Evolutionary conservation across 148 eudicot genomes (phyloP).

Genomic region (Camellia japonica): DNA sequence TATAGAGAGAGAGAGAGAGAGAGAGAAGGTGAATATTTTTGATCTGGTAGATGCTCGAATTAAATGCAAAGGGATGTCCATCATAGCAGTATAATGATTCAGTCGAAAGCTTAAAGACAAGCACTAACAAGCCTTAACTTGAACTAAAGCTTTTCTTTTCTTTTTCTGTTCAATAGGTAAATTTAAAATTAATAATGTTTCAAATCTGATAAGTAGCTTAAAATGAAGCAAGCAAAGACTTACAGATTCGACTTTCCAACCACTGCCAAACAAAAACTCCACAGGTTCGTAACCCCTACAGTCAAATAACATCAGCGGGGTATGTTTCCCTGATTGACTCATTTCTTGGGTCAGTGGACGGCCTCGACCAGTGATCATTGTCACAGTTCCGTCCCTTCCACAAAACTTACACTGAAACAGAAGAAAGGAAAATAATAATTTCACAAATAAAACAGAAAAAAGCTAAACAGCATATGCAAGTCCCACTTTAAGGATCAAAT

Average conservation of each 20-base stretch:
- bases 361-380: conserved; percentile 60
- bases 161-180: background rate
- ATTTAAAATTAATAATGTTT: conserved; percentile 2
- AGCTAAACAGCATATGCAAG: background rate
- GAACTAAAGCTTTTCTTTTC: background rate
- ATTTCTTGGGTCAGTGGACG: conserved; percentile 50
- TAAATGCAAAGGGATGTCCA: background rate
- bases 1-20: no score
- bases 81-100: background rate
- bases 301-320: conserved; percentile 78
- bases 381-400: conserved; percentile 63
- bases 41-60: background rate
- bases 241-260: conserved; percentile 87
- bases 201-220: background rate
- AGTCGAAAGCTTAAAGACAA: no score
- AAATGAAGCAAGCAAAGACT: conserved; percentile 23
- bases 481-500: background rate
- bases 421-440: conserved; percentile 13
- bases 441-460: background rate
- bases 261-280: conserved; percentile 60
- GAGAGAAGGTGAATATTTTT: background rate
- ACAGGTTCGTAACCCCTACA: conserved; percentile 87
- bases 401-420: conserved; percentile 91
- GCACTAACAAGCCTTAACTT: background rate
- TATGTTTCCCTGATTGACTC: conserved; percentile 47